Conservation (phyloP, 257 asterid species). For the Nicotiana attenuata region DNA sequence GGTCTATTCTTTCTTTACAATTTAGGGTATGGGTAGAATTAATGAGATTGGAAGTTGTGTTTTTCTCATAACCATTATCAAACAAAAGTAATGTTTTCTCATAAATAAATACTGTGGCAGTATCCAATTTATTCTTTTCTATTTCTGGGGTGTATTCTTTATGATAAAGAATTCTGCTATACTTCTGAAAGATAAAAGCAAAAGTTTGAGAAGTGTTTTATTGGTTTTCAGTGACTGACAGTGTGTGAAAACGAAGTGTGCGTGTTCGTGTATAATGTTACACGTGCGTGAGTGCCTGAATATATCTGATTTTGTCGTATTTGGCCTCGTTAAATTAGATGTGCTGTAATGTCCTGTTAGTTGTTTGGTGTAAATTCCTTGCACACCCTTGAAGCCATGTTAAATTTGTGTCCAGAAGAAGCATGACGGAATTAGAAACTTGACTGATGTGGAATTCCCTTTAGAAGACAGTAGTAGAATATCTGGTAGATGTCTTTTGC, state of each 20-base stretch:
- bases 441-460: neutral
- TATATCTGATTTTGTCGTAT: neutral
- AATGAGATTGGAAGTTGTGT: neutral
- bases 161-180: neutral
- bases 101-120: neutral
- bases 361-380: neutral
- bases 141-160: neutral
- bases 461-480: neutral
- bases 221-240: neutral
- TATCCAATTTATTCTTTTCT: neutral
- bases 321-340: neutral
- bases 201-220: neutral
- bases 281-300: neutral
- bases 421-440: neutral
- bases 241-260: neutral
- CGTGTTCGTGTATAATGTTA: neutral
- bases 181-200: neutral
- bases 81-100: neutral
- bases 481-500: neutral
- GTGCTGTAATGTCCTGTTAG: neutral
- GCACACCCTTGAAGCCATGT: neutral
- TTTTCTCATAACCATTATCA: too few species aligned
- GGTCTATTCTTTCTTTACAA: neutral
- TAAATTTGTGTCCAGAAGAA: neutral
- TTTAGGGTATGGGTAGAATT: neutral